These are phyloP conservation scores for Cladosporium sp. DNA, from an alignment of 2,329 filamentous ascomycete genomes.

Conservation along the genomic window DNA sequence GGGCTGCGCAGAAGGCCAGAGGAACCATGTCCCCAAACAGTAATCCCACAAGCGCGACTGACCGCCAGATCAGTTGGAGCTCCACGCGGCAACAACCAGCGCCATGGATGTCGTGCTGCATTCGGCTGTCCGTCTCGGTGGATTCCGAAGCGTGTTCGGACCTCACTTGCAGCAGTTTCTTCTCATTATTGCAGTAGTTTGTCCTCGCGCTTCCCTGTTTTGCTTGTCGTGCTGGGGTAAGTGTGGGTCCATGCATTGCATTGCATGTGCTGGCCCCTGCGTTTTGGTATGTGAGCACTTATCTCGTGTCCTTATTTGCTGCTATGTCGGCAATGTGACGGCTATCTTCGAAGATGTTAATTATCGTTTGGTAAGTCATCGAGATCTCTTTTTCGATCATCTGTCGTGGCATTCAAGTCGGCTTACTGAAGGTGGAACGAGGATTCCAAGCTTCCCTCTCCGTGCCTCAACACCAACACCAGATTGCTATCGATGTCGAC, in stretches of 20 bases:
- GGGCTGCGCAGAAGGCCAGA: not conserved
- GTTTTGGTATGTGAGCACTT: not conserved
- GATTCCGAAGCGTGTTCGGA: too few species aligned
- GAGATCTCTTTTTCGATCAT: slow-evolving; percentile 1
- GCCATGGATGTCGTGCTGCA: not conserved
- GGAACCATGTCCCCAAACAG: not conserved
- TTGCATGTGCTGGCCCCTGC: not conserved
- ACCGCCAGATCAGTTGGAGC: too few species aligned
- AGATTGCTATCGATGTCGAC: too few species aligned
- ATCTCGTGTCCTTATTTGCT: not conserved
- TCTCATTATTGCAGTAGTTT: too few species aligned
- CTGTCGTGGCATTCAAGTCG: not conserved
- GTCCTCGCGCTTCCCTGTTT: not conserved
- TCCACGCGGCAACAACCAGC: too few species aligned
- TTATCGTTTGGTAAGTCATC: not conserved
- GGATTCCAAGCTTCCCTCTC: too few species aligned
- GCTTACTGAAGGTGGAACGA: not conserved
- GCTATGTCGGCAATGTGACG: too few species aligned
- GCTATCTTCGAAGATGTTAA: not conserved
- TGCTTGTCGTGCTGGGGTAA: not conserved
- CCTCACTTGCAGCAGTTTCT: too few species aligned
- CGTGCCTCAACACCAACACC: too few species aligned
- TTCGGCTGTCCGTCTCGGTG: not conserved
- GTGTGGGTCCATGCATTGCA: not conserved
- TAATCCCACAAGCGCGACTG: too few species aligned